A percentile compares a stretch with the other conserved stretches of the same genome.
Evolutionary conservation across 2,329 filamentous ascomycete species (phyloP).

Genomic region (Capronia epimyces): DNA sequence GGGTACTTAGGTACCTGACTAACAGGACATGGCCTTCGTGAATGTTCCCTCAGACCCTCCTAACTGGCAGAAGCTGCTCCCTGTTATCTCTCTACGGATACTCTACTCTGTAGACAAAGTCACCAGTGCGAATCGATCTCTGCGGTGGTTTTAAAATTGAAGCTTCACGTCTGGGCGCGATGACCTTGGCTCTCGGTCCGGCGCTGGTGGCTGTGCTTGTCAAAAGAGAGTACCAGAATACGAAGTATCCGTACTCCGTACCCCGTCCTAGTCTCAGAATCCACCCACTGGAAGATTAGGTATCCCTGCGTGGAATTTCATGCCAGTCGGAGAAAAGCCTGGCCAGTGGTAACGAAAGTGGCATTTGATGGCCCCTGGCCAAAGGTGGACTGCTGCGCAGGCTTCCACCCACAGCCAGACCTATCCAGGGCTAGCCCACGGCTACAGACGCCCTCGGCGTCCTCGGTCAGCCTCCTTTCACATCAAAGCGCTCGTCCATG

Average conservation of each 20-base stretch:
- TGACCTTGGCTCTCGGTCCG: not conserved
- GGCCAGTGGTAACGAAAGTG: not conserved
- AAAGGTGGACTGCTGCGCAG: not conserved
- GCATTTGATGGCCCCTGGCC: not conserved
- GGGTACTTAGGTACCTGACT: too few species aligned
- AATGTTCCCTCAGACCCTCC: too few species aligned
- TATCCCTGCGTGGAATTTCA: not conserved
- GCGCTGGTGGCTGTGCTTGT: not conserved
- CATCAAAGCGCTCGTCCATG: not conserved
- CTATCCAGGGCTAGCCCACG: not conserved
- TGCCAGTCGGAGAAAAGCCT: not conserved
- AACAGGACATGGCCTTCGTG: too few species aligned
- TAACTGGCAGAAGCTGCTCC: too few species aligned
- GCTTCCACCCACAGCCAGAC: not conserved
- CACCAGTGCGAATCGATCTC: too few species aligned
- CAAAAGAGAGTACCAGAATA: not conserved
- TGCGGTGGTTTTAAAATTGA: too few species aligned
- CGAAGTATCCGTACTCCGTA: too few species aligned
- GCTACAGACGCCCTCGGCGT: constrained; percentile 1
- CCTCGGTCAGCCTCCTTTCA: constrained; percentile 6
- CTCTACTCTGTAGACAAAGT: too few species aligned
- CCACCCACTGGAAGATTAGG: not conserved
- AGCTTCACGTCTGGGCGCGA: not conserved
- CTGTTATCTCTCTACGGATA: too few species aligned
- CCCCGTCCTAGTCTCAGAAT: too few species aligned